Evolutionary conservation across 805 yeast species (phyloP), one percentile per base, ranked within the genome.

Genomic region (Kluyveromyces nonfermentans): DNA sequence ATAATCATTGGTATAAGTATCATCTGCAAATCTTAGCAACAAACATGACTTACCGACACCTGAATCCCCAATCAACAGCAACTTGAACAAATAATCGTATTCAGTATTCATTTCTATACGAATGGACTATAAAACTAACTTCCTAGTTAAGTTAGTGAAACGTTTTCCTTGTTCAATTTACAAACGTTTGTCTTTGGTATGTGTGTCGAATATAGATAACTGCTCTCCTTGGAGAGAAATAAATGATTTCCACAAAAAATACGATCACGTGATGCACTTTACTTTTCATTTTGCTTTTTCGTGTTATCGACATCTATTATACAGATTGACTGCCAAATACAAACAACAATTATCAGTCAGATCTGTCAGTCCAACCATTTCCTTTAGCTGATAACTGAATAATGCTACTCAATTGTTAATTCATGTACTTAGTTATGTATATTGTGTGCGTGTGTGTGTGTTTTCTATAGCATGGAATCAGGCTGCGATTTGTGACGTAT

Each of bases 31-130:
- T 68, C 98, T 80, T 61, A 93, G 73, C 60, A 93, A 73, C 63
- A 93, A 73, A 75, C 97, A 93, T 7, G 97, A 88, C 67, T 93
- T 93, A 50, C 98, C 98, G 41, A 93, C 98, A 56, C 98, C 98
- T 38, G 97, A 90, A 68, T 93, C 96, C 49, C 98, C 98, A 59
- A 93, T 93, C 69, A 93, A 78, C 63, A 93, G 74, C 55, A 93
- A 78, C 70, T 93, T 93, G 73, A 93, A 93, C 62, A 93, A 76
- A 65, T 88, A 93, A 70, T 93, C 98, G 96, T 93, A 93, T 70
- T 94, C 95, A 74, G 82, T 82, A 69, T 84, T 85, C 93, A 85
- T 84, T 14, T 22, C 39, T 33, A 14, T 25, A 14, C 7, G 30
- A 14, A 14, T 25, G 14, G 30, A 25, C 30, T 25, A 25, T 14